A percentile compares a stretch with the other conserved stretches of the same genome.
Conservation (phyloP, 257 asterid species). For the Perilla frutescens region DNA sequence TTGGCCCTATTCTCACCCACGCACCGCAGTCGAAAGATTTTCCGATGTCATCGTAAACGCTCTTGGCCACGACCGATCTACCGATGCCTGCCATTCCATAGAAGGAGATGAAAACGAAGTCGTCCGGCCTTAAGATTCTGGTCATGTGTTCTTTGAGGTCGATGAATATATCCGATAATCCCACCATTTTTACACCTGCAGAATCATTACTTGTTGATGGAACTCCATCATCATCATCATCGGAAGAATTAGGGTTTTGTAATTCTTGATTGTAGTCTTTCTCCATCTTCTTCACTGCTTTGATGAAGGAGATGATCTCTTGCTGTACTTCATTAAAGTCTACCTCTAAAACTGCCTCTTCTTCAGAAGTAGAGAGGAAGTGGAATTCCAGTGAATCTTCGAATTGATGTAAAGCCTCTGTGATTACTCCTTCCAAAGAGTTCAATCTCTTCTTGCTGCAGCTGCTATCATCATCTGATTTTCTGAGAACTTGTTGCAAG, state of each 20-base stretch:
- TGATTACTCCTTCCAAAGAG: neutral
- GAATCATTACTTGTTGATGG: neutral
- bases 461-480: neutral
- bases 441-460: neutral
- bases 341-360: neutral
- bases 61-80: neutral
- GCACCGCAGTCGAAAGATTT: conserved; percentile 11
- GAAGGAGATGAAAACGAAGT: conserved; percentile 15
- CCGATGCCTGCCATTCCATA: neutral
- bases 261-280: neutral
- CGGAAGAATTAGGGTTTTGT: neutral
- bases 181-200: conserved; percentile 12
- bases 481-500: neutral
- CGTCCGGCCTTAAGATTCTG: conserved; percentile 15
- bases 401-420: neutral
- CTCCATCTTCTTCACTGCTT: conserved; percentile 7
- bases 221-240: neutral
- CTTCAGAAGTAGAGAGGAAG: neutral
- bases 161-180: neutral
- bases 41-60: neutral
- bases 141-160: neutral
- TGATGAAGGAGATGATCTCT: neutral
- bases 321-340: neutral
- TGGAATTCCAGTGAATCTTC: conserved; percentile 15
- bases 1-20: conserved; percentile 24